Percentiles rank a stretch among this genome's conserved stretches.
phyloP scores from a whole-genome alignment of 352 stramenopile species.

The Elongisporangium senticosum region DNA sequence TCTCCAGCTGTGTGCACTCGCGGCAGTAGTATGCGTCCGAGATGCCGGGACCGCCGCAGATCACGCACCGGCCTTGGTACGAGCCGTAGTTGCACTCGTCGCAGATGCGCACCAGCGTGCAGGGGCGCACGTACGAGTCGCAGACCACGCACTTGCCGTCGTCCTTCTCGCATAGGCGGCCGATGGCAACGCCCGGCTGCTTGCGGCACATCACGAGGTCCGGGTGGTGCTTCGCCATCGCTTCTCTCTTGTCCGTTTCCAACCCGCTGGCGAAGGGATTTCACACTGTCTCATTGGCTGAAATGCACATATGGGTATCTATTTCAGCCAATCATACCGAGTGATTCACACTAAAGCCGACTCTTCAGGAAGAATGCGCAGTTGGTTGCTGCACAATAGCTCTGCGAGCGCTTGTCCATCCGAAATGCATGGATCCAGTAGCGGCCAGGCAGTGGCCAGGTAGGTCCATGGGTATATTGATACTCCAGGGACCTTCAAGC shows the following conservation, averaged over 20 bases:
- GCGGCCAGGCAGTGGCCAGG: no score
- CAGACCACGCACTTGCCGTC: constrained; percentile 99
- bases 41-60: constrained; percentile 96
- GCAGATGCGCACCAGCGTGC: constrained; percentile 97
- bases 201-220: constrained; percentile 99
- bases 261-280: neutral
- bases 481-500: neutral
- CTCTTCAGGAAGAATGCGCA: neutral
- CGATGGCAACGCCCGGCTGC: constrained; percentile 97
- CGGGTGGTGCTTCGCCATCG: constrained; percentile 99
- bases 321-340: neutral
- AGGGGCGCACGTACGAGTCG: constrained; percentile 98
- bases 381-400: neutral
- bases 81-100: constrained; percentile 99
- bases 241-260: constrained; percentile 2
- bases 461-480: neutral
- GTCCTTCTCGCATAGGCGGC: constrained; percentile 98
- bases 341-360: neutral
- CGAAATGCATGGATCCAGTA: neutral
- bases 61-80: constrained; percentile 95
- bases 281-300: neutral
- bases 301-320: neutral
- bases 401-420: neutral
- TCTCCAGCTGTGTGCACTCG: constrained; percentile 97
- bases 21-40: constrained; percentile 99